These are phyloP conservation scores for Talaromyces marneffei DNA, from an alignment of 2,329 filamentous ascomycete genomes.

Conservation along the genomic window DNA sequence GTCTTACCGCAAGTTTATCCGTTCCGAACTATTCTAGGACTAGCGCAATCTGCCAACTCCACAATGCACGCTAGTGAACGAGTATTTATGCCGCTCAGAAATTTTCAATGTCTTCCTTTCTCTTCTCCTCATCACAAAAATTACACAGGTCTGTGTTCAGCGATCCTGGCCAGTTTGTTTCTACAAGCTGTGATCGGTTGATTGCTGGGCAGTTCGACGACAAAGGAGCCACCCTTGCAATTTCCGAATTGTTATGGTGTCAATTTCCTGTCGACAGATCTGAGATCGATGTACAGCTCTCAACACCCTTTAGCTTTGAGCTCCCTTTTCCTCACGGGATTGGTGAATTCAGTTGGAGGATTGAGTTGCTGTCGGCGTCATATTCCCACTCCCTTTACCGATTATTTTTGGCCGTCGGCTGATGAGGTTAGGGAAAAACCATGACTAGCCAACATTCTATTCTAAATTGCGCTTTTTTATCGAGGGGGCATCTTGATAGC, in stretches of 20 bases:
- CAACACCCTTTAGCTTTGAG: constrained; percentile 53
- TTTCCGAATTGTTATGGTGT: constrained; percentile 58
- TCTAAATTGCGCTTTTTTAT: neutral
- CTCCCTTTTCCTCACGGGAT: constrained; percentile 47
- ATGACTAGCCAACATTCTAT: constrained; percentile 64
- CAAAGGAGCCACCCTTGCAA: constrained; percentile 65
- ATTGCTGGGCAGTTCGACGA: constrained; percentile 83
- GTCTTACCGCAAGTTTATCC: constrained; percentile 1
- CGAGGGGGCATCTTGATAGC: neutral
- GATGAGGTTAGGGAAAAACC: constrained; percentile 86
- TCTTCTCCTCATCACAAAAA: constrained; percentile 36
- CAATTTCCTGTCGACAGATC: constrained; percentile 94
- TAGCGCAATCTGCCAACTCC: constrained; percentile 23
- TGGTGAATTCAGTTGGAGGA: constrained; percentile 62
- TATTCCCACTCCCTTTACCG: constrained; percentile 86
- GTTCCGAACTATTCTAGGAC: constrained; percentile 6
- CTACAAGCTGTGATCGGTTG: constrained; percentile 58
- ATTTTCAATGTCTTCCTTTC: constrained; percentile 35
- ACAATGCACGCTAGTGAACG: constrained; percentile 19
- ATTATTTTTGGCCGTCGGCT: constrained; percentile 65
- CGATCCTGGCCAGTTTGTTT: constrained; percentile 57
- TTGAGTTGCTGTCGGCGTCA: constrained; percentile 58
- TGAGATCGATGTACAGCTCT: constrained; percentile 63
- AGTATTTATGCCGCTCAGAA: constrained; percentile 21
- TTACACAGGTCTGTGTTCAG: constrained; percentile 76